Base-by-base conservation (phyloP, 495 filamentous ascomycete genomes). In the Rhypophila decipiens region DNA sequence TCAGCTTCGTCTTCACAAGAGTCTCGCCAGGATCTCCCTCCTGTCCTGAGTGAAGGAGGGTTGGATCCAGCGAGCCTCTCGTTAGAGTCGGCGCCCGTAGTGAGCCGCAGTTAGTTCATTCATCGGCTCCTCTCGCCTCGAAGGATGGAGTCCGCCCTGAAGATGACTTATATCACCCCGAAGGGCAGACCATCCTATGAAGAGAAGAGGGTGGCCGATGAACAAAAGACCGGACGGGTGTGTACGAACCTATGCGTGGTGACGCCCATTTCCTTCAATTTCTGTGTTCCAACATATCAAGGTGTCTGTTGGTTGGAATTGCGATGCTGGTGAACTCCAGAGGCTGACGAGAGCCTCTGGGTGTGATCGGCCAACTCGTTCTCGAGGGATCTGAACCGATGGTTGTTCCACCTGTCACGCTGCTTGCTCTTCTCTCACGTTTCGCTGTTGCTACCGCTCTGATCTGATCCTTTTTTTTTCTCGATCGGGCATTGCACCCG, bases 81-180 rank as follows among this genome's bases (percentile, higher is more conserved):
- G 58, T 71, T 66, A 67, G 18, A 83, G 62, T 85, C 75, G 46
- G 85, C 85, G 81, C 85, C 85, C 85, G 85, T 84, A 88, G 85
- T 87, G 85, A 86, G 83, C 85, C 85, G 74, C 78, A 71, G 56
- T 66, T 60, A n/a, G n/a, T n/a, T n/a, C n/a, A n/a, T 53, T 54
- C 51, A 40, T 40, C 51, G n/a, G 44, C 51, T 31, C 51, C 10
- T 13, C 42, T n/a, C n/a, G n/a, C n/a, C n/a, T 21, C 13, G 24
- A 15, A 17, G n/a, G 24, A 31, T 31, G 13, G 12, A 44, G 10
- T 7, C 29, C 24, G 13, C 10, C 35, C 27, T 24, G 15, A 17
- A 15, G 35, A 46, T 19, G 17, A 31, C 7, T 31, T 7, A 7
- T 31, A 7, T 31, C 27, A 7, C 27, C 27, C n/a, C n/a, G n/a